A percentile compares a stretch with the other conserved stretches of the same genome.
These are phyloP conservation scores for Eucalyptus leucophloia DNA, from an alignment of 345 rosid species.

Conservation along the genomic window DNA sequence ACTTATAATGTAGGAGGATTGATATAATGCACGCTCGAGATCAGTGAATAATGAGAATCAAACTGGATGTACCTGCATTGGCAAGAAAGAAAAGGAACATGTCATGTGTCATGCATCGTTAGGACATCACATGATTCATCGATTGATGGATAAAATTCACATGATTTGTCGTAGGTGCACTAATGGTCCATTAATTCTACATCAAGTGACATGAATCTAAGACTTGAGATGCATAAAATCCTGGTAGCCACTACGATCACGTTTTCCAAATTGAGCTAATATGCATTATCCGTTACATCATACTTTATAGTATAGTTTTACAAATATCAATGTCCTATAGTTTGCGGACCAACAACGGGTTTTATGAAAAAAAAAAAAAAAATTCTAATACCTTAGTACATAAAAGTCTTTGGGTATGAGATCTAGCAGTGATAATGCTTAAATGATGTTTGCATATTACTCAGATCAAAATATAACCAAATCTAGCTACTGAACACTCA, in stretches of 20 bases:
- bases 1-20: background rate
- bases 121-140: background rate
- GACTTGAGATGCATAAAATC: background rate
- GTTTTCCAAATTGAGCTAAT: background rate
- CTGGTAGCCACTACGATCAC: background rate
- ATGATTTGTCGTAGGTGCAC: too few relatives aligned
- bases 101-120: background rate
- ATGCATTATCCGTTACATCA: background rate
- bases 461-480: background rate
- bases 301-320: background rate
- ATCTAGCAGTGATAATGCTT: background rate
- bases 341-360: background rate
- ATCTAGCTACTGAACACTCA: background rate
- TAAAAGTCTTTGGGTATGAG: background rate
- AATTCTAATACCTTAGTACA: background rate
- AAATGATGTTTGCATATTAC: background rate
- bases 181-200: background rate
- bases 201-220: background rate
- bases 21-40: background rate
- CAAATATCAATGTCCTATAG: background rate
- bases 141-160: background rate
- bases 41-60: background rate
- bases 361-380: background rate
- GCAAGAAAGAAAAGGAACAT: background rate
- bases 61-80: background rate